Percentiles rank a stretch among this genome's conserved stretches.
Conservation (phyloP, 139 green algal species). For the Chlamydomonas incerta region DNA sequence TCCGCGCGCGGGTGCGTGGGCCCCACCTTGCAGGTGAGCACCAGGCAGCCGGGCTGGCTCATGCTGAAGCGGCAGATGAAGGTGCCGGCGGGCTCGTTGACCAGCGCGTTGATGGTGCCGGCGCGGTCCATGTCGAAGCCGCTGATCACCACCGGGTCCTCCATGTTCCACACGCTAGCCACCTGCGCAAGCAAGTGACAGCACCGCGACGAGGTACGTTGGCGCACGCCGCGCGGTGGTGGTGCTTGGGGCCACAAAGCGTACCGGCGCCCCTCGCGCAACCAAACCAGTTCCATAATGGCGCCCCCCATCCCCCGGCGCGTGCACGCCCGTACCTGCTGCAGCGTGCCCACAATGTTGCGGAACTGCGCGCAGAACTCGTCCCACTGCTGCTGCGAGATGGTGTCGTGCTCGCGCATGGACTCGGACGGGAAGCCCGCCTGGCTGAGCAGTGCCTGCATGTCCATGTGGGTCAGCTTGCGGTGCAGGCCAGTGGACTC, state of each 20-base stretch:
- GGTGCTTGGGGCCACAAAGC: too few relatives aligned
- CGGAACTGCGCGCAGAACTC: slow-evolving; percentile 69
- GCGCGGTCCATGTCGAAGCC: slow-evolving; percentile 78
- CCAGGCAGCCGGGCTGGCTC: slow-evolving; percentile 65
- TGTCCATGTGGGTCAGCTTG: slow-evolving; percentile 66
- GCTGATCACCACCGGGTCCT: slow-evolving; percentile 75
- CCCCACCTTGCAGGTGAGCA: slow-evolving; percentile 61
- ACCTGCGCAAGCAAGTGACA: slow-evolving; percentile 39
- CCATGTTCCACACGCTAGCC: slow-evolving; percentile 69
- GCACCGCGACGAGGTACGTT: too few relatives aligned
- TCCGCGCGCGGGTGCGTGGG: slow-evolving; percentile 47
- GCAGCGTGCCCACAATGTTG: slow-evolving; percentile 61
- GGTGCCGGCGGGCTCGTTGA: slow-evolving; percentile 57
- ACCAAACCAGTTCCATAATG: too few relatives aligned
- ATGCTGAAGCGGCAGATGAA: slow-evolving; percentile 79
- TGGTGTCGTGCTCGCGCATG: slow-evolving; percentile 32
- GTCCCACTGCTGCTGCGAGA: slow-evolving; percentile 68
- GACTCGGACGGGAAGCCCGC: slow-evolving; percentile 67
- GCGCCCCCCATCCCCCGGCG: neutral
- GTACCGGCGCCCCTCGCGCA: neutral
- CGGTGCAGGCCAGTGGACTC: slow-evolving; percentile 66
- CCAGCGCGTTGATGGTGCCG: slow-evolving; percentile 61
- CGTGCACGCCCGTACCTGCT: slow-evolving; percentile 25
- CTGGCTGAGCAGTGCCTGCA: slow-evolving; percentile 71
- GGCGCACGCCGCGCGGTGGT: too few relatives aligned